Percentiles rank a stretch among this genome's conserved stretches.
Conservation (phyloP, 306 rosid species). For the Quercus rubra region DNA sequence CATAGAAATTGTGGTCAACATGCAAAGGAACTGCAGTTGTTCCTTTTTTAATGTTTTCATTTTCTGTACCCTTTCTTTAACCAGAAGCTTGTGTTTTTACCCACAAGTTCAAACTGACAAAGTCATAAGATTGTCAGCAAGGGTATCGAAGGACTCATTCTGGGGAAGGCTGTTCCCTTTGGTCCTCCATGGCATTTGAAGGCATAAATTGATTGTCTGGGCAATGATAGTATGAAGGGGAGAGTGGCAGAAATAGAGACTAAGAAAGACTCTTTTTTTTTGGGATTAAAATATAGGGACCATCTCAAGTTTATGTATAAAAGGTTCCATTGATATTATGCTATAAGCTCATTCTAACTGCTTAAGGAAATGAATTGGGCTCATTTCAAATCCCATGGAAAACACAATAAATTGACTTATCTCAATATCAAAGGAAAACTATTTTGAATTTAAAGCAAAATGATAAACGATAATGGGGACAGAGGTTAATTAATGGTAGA, state of each 20-base stretch:
- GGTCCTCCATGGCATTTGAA: slow-evolving; percentile 8
- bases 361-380: neutral
- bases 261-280: too few relatives aligned
- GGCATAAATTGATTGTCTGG: neutral
- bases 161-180: neutral
- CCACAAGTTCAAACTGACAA: neutral
- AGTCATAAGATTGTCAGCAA: slow-evolving; percentile 6
- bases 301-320: neutral
- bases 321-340: slow-evolving; percentile 5
- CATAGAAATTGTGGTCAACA: neutral
- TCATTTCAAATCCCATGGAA: neutral
- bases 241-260: too few relatives aligned
- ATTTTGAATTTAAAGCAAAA: neutral
- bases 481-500: slow-evolving; percentile 3
- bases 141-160: neutral
- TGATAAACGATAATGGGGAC: neutral
- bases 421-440: neutral
- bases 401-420: neutral
- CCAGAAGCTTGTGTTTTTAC: slow-evolving; percentile 4
- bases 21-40: slow-evolving; percentile 10
- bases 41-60: neutral
- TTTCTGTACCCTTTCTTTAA: slow-evolving; percentile 9
- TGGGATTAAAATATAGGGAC: neutral
- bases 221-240: neutral
- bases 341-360: neutral